These are phyloP conservation scores for Macrocybe gigantea DNA, from an alignment of 768 basidiomycete genomes.

Conservation along the genomic window DNA sequence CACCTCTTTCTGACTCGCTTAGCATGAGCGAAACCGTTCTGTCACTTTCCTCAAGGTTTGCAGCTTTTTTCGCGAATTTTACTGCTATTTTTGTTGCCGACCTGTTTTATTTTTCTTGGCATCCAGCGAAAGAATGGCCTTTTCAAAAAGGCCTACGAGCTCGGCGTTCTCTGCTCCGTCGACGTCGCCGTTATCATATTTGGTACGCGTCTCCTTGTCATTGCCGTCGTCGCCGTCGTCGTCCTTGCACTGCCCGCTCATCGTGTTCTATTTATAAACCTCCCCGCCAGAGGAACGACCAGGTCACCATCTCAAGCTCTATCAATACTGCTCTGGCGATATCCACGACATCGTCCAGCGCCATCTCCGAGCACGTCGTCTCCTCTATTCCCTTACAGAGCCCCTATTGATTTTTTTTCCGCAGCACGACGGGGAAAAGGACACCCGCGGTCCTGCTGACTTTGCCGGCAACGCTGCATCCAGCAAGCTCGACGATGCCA, in stretches of 20 bases:
- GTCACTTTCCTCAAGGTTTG: conserved; percentile 87
- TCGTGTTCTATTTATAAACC: conserved; percentile 37
- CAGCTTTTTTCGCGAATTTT: conserved; percentile 23
- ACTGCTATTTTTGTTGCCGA: conserved; percentile 59
- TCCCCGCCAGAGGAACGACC: conserved; percentile 58
- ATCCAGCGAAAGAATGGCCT: conserved; percentile 80
- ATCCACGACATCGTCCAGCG: conserved; percentile 66
- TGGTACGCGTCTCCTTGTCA: conserved; percentile 23
- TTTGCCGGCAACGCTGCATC: conserved; percentile 31
- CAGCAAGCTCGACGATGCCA: conserved; percentile 27
- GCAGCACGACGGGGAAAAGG: conserved; percentile 46
- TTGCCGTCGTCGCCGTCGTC: conserved; percentile 1
- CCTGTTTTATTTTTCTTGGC: conserved; percentile 27
- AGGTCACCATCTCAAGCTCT: conserved; percentile 76
- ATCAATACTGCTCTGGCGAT: conserved; percentile 74
- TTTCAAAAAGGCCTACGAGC: conserved; percentile 89
- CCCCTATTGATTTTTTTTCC: conserved; percentile 5
- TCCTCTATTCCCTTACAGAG: conserved; percentile 1
- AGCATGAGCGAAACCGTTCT: conserved; percentile 89
- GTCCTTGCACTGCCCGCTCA: conserved; percentile 9
- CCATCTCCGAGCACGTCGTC: conserved; percentile 40
- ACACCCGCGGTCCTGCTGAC: conserved; percentile 38
- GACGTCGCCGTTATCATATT: conserved; percentile 88
- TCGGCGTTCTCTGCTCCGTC: conserved; percentile 85
- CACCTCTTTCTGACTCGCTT: conserved; percentile 29